Evolutionary conservation across 176 grass and related monocot genomes (phyloP).

Genomic region (Rhynchospora pubera): DNA sequence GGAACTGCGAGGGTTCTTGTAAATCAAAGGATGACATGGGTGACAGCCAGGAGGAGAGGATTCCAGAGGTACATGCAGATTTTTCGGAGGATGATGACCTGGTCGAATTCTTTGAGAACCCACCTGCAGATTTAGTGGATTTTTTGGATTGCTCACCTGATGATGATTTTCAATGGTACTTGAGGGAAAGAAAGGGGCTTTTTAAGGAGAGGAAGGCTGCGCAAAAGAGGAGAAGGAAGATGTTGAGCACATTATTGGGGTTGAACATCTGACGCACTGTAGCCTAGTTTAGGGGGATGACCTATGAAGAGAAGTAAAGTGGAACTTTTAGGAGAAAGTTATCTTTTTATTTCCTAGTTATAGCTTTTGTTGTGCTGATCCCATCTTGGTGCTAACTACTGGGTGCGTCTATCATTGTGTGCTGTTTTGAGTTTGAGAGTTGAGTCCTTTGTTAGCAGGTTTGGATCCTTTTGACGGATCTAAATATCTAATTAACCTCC

Average conservation of each 20-base stretch:
- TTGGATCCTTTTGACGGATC: too few species aligned
- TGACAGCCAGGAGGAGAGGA: not conserved
- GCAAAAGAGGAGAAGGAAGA: not conserved
- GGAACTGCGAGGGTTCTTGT: not conserved
- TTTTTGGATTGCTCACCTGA: slow-evolving; percentile 1
- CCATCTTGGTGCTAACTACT: too few species aligned
- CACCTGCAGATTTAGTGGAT: not conserved
- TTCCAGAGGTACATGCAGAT: not conserved
- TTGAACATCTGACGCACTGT: not conserved
- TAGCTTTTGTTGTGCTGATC: too few species aligned
- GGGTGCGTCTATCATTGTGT: too few species aligned
- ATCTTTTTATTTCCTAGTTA: too few species aligned
- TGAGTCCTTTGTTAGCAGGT: too few species aligned
- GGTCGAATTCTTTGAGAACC: not conserved
- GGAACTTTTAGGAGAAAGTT: too few species aligned
- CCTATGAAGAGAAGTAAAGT: too few species aligned
- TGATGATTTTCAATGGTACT: not conserved
- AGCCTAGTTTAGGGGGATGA: too few species aligned
- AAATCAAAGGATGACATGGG: not conserved
- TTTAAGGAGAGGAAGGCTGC: not conserved
- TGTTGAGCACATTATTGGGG: not conserved
- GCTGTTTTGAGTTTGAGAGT: too few species aligned
- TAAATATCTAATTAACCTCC: too few species aligned
- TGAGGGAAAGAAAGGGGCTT: not conserved
- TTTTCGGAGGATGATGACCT: not conserved